These are phyloP conservation scores for Pseudognaphalium luteoalbum DNA, from an alignment of 129 eudicot genomes.

Conservation along the genomic window DNA sequence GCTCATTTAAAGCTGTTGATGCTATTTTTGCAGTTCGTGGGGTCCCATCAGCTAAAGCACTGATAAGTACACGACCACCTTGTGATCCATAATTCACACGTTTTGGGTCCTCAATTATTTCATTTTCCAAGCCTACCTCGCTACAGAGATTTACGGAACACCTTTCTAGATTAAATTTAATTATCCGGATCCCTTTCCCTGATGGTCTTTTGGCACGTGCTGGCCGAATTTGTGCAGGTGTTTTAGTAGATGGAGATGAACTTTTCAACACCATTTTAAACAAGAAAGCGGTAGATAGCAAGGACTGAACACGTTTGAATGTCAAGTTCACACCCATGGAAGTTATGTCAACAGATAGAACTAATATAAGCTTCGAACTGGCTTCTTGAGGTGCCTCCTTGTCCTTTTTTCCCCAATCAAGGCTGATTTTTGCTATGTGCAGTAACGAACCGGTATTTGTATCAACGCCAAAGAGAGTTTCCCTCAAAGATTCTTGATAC, in stretches of 20 bases:
- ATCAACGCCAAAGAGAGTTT: conserved; percentile 83
- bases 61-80: conserved; percentile 78
- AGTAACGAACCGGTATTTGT: conserved; percentile 78
- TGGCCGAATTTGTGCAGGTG: conserved; percentile 47
- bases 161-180: conserved; percentile 70
- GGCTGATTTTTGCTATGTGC: conserved; percentile 81
- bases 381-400: conserved; percentile 65
- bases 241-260: conserved; percentile 54
- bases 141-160: conserved; percentile 67
- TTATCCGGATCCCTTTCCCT: conserved; percentile 72
- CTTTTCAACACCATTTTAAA: conserved; percentile 59
- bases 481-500: conserved; percentile 87
- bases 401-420: conserved; percentile 91
- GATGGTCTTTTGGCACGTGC: conserved; percentile 59
- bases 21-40: conserved; percentile 74
- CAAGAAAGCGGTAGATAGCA: conserved; percentile 62
- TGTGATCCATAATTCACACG: conserved; percentile 93
- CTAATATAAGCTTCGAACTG: conserved; percentile 47
- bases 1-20: conserved; percentile 61
- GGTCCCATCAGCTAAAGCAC: conserved; percentile 74
- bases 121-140: conserved; percentile 73
- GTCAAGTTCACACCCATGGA: conserved; percentile 88
- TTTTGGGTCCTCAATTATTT: conserved; percentile 70
- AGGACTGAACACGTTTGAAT: conserved; percentile 80
- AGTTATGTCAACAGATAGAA: conserved; percentile 74